phyloP scores from a whole-genome alignment of 257 asterid species.

The Echites panduratus region DNA sequence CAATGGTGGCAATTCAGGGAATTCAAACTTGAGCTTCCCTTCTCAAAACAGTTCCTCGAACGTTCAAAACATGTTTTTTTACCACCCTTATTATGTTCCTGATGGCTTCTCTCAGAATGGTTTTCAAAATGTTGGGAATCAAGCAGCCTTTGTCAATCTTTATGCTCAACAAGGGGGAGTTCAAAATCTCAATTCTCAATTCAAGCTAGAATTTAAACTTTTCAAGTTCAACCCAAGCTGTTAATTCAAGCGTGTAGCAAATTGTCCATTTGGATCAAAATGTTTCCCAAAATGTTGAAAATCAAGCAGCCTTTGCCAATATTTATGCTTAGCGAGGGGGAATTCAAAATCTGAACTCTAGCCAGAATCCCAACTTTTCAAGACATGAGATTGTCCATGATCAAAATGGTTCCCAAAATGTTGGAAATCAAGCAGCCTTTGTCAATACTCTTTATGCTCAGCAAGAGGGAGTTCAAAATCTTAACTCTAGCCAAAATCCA shows the following conservation, averaged over 20 bases:
- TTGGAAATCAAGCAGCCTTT: background rate
- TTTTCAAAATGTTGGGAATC: too few species aligned
- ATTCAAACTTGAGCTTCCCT: background rate
- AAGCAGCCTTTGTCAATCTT: too few species aligned
- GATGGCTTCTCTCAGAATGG: too few species aligned
- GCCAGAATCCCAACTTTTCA: background rate
- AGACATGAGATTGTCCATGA: too few species aligned
- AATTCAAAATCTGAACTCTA: background rate
- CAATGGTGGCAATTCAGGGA: too few species aligned
- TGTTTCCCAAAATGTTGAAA: too few species aligned
- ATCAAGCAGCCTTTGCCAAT: background rate
- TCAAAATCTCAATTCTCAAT: background rate
- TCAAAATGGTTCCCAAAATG: too few species aligned
- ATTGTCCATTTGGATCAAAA: too few species aligned
- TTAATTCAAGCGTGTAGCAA: too few species aligned
- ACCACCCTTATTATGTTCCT: too few species aligned
- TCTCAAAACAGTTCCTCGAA: background rate
- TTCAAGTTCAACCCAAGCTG: background rate
- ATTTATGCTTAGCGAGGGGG: background rate
- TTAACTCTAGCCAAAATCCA: background rate
- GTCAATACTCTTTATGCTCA: background rate
- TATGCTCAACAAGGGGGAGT: background rate
- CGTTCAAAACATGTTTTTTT: too few species aligned
- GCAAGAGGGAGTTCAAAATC: background rate
- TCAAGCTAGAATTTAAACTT: background rate